Conservation (phyloP, 371 early-diverging fungal species). For the Nematocida parisii region DNA sequence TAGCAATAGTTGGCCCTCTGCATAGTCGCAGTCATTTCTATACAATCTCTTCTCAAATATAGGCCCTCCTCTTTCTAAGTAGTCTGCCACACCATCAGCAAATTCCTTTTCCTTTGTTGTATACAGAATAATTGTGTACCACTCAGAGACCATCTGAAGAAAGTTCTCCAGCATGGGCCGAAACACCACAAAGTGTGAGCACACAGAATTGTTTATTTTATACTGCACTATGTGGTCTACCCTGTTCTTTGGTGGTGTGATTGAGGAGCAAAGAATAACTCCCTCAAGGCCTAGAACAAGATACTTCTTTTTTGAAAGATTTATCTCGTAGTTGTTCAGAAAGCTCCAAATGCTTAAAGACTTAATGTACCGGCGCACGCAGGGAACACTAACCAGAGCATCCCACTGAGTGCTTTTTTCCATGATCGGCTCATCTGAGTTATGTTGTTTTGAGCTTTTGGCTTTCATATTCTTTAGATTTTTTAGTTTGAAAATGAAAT, state of each 20-base stretch:
- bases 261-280: slow-evolving; percentile 24
- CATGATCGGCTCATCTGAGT: too few relatives aligned
- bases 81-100: slow-evolving; percentile 28
- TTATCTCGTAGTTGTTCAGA: slow-evolving; percentile 23
- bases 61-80: slow-evolving; percentile 4
- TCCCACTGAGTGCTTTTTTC: slow-evolving; percentile 16
- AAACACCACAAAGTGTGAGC: slow-evolving; percentile 40
- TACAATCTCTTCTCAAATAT: slow-evolving; percentile 26
- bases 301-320: slow-evolving; percentile 18
- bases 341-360: slow-evolving; percentile 43
- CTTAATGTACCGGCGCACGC: slow-evolving; percentile 25
- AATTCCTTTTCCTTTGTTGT: slow-evolving; percentile 29
- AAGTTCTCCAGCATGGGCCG: slow-evolving; percentile 51
- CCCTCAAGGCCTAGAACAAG: slow-evolving; percentile 47
- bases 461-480: slow-evolving; percentile 35
- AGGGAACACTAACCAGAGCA: neutral
- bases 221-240: slow-evolving; percentile 49
- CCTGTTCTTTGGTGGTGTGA: neutral
- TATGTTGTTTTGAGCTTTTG: neutral
- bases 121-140: slow-evolving; percentile 49
- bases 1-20: slow-evolving; percentile 7
- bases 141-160: slow-evolving; percentile 17
- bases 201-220: neutral
- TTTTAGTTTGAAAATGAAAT: slow-evolving; percentile 49
- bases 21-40: slow-evolving; percentile 34